Conservation (phyloP, 108 stramenopile species). For the Skeletonema potamos region DNA sequence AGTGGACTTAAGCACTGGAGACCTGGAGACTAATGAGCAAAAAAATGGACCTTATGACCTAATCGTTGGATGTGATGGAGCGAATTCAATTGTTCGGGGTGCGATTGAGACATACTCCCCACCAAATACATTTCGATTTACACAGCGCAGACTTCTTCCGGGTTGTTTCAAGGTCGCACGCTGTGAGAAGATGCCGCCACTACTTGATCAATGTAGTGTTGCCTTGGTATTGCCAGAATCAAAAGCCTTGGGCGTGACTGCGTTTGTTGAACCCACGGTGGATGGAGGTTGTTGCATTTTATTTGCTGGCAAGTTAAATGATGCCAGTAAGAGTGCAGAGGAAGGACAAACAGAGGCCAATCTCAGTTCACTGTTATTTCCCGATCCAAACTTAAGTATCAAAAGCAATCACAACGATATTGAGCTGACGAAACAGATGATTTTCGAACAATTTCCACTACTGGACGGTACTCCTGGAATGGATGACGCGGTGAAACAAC, state of each 20-base stretch:
- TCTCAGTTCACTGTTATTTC: conserved; percentile 22
- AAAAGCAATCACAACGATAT: conserved; percentile 6
- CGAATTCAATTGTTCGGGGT: conserved; percentile 64
- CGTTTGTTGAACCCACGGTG: conserved; percentile 70
- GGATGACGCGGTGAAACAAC: conserved; percentile 47
- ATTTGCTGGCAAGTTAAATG: conserved; percentile 53
- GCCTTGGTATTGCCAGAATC: conserved; percentile 57
- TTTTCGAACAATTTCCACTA: conserved; percentile 55
- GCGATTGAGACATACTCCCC: conserved; percentile 34
- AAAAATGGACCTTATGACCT: conserved; percentile 52
- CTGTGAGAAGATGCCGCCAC: conserved; percentile 37
- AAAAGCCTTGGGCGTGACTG: conserved; percentile 42
- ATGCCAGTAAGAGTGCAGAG: not conserved
- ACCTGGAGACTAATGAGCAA: conserved; percentile 3
- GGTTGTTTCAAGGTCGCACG: conserved; percentile 73
- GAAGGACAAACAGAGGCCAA: not conserved
- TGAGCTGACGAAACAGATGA: conserved; percentile 16
- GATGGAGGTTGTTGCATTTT: conserved; percentile 64
- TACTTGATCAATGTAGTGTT: conserved; percentile 62
- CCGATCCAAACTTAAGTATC: not conserved
- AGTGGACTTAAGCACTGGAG: conserved; percentile 16
- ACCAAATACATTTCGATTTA: conserved; percentile 20
- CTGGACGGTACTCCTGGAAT: conserved; percentile 46
- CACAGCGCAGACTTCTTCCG: conserved; percentile 41
- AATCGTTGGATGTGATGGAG: conserved; percentile 74